phyloP scores from a whole-genome alignment of 2,329 filamentous ascomycete genomes.

The Colletotrichum sidae region DNA sequence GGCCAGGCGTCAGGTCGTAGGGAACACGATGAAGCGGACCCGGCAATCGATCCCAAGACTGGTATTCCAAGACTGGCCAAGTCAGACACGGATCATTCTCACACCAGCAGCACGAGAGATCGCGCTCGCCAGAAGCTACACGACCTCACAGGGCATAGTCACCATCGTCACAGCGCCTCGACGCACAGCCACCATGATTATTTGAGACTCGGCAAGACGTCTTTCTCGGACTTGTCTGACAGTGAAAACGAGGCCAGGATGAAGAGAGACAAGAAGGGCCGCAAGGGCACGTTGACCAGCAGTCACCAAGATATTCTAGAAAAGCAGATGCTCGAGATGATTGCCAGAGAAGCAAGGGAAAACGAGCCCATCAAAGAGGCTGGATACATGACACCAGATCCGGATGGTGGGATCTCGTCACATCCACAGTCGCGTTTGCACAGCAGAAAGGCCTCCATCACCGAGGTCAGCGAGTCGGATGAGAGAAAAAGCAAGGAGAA shows the following conservation, averaged over 20 bases:
- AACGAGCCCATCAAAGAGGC: slow-evolving; percentile 45
- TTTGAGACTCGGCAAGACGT: slow-evolving; percentile 63
- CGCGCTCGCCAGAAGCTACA: slow-evolving; percentile 71
- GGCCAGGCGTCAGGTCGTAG: slow-evolving; percentile 17
- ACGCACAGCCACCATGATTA: slow-evolving; percentile 64
- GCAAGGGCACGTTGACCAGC: slow-evolving; percentile 61
- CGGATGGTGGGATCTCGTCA: slow-evolving; percentile 37
- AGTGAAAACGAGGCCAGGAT: slow-evolving; percentile 59
- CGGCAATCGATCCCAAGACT: slow-evolving; percentile 39
- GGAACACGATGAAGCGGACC: slow-evolving; percentile 15
- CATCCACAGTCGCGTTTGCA: slow-evolving; percentile 47
- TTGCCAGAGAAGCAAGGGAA: slow-evolving; percentile 64
- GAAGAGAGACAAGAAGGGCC: slow-evolving; percentile 50
- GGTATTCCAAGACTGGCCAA: slow-evolving; percentile 38
- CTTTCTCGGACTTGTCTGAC: slow-evolving; percentile 71
- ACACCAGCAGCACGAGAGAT: slow-evolving; percentile 66
- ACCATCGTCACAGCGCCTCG: slow-evolving; percentile 59
- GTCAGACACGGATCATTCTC: slow-evolving; percentile 55
- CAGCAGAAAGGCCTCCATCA: slow-evolving; percentile 51
- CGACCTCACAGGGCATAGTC: slow-evolving; percentile 61
- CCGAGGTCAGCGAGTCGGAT: slow-evolving; percentile 56
- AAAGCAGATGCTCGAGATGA: slow-evolving; percentile 72
- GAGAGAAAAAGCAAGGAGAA: slow-evolving; percentile 41
- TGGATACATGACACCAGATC: slow-evolving; percentile 33
- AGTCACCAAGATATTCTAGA: slow-evolving; percentile 66